Conservation (phyloP, 352 stramenopile species). For the Globisporangium splendens region DNA sequence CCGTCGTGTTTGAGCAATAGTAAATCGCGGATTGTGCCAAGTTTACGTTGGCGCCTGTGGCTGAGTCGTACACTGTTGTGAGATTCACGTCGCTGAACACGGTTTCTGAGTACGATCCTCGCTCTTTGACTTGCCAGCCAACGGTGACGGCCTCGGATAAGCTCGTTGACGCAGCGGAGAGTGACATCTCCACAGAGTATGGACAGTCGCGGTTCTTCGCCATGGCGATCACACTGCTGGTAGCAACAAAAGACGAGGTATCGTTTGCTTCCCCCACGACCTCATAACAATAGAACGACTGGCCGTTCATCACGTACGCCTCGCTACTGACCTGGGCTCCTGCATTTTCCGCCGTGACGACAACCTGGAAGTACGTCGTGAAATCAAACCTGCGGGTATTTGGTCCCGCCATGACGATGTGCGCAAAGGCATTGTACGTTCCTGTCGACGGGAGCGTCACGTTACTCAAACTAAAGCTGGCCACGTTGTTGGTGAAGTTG, state of each 20-base stretch:
- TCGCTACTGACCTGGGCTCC: conserved; percentile 17
- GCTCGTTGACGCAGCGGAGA: conserved; percentile 23
- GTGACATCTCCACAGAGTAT: conserved; percentile 33
- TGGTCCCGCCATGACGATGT: conserved; percentile 37
- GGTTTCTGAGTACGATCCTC: conserved; percentile 13
- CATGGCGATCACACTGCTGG: conserved; percentile 28
- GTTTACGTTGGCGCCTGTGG: conserved; percentile 25
- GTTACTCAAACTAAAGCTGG: conserved; percentile 27
- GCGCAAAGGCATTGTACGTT: conserved; percentile 36
- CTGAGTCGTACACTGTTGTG: conserved; percentile 32
- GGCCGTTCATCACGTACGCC: conserved; percentile 23
- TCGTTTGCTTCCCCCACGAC: conserved; percentile 23
- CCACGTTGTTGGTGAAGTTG: conserved; percentile 33
- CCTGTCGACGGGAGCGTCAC: conserved; percentile 29
- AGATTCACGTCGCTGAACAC: conserved; percentile 26
- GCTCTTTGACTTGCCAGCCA: conserved; percentile 30
- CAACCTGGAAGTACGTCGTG: conserved; percentile 47
- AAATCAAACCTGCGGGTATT: conserved; percentile 43
- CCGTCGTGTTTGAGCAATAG: conserved; percentile 25
- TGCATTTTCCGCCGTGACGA: conserved; percentile 29
- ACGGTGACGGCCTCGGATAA: conserved; percentile 13
- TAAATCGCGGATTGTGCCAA: conserved; percentile 40
- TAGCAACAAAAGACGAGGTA: conserved; percentile 11
- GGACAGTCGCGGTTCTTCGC: conserved; percentile 37
- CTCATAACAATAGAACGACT: conserved; percentile 46